Conservation (phyloP, 2,329 filamentous ascomycete genomes). For the Aspergillus sclerotialis region DNA sequence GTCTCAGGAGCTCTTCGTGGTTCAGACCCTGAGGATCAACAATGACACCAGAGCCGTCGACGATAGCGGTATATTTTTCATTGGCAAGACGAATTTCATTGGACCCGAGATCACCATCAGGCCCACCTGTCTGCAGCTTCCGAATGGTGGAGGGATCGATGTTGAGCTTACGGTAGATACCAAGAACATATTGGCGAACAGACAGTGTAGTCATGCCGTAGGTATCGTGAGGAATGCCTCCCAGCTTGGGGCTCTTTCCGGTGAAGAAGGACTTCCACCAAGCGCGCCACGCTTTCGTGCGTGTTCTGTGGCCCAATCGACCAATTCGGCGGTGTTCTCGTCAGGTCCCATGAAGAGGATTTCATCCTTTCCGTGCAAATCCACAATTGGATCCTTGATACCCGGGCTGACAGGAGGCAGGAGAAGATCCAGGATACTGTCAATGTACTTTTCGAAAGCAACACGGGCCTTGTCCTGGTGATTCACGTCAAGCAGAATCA, state of each 20-base stretch:
- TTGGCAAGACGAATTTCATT: slow-evolving; percentile 96
- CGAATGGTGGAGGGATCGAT: slow-evolving; percentile 76
- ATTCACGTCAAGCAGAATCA: slow-evolving; percentile 85
- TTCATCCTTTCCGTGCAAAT: slow-evolving; percentile 88
- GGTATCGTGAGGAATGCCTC: slow-evolving; percentile 89
- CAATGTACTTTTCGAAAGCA: slow-evolving; percentile 99
- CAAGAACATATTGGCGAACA: slow-evolving; percentile 90
- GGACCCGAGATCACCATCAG: slow-evolving; percentile 91
- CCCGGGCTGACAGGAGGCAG: slow-evolving; percentile 84
- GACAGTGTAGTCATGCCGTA: slow-evolving; percentile 99
- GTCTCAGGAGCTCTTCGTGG: slow-evolving; percentile 70
- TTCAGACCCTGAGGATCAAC: slow-evolving; percentile 88
- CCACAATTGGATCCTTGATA: slow-evolving; percentile 98
- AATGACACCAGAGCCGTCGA: slow-evolving; percentile 93
- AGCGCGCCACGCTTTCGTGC: slow-evolving; percentile 78
- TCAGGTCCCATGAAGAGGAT: slow-evolving; percentile 98
- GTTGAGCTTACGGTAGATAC: slow-evolving; percentile 93
- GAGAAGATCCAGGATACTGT: slow-evolving; percentile 92
- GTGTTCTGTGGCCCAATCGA: slow-evolving; percentile 98
- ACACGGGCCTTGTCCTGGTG: slow-evolving; percentile 89
- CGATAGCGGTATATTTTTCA: slow-evolving; percentile 89
- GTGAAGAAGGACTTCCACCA: slow-evolving; percentile 99
- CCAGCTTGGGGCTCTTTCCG: slow-evolving; percentile 91
- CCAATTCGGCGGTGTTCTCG: slow-evolving; percentile 95
- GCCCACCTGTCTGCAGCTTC: slow-evolving; percentile 97